These are phyloP conservation scores for Eutypa lata DNA, from an alignment of 2,329 filamentous ascomycete genomes.

Conservation along the genomic window DNA sequence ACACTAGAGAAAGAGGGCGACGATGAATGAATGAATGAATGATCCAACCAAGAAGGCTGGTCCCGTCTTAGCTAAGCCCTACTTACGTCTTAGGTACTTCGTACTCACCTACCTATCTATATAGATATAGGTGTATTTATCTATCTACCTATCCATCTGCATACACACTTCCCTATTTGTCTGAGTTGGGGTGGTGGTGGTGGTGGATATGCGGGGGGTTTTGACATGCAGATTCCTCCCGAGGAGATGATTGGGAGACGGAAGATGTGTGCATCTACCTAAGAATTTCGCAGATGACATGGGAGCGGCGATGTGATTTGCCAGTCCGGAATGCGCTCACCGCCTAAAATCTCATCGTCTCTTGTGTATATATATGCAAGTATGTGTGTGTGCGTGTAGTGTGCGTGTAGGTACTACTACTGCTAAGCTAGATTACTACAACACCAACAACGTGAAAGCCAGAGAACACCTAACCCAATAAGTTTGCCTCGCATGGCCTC, in stretches of 20 bases:
- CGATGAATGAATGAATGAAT: too few species aligned
- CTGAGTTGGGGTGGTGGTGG: too few species aligned
- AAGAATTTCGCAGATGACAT: neutral
- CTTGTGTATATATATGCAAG: too few species aligned
- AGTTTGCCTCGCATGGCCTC: neutral
- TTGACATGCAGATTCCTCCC: too few species aligned
- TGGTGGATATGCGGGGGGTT: too few species aligned
- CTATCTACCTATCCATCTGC: too few species aligned
- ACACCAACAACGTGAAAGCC: neutral
- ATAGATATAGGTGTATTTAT: neutral
- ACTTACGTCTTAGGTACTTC: too few species aligned
- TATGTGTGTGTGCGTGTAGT: too few species aligned
- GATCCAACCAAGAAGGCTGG: neutral
- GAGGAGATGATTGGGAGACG: too few species aligned
- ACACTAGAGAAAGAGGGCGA: too few species aligned
- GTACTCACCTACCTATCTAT: neutral
- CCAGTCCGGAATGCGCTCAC: neutral
- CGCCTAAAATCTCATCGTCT: neutral
- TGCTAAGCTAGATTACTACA: neutral
- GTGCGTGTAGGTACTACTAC: neutral
- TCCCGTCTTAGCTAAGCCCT: neutral
- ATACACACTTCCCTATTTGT: too few species aligned
- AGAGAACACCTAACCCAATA: neutral
- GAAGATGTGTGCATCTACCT: neutral
- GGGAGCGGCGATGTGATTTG: neutral